Conservation (phyloP, 371 early-diverging fungal genomes). For the Conidiobolus coronatus region DNA sequence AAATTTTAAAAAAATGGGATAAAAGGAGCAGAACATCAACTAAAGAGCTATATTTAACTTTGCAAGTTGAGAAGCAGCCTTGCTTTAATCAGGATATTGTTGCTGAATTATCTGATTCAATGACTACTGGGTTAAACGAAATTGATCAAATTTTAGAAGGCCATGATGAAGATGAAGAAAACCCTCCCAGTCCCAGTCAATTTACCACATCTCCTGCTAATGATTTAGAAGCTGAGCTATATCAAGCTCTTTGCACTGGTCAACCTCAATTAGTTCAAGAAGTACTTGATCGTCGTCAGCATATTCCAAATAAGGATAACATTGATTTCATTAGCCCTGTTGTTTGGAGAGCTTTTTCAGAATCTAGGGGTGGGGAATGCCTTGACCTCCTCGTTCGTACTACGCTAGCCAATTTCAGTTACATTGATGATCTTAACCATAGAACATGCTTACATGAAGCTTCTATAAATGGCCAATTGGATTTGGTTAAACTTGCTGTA, state of each 20-base stretch:
- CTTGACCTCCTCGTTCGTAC: conserved; percentile 36
- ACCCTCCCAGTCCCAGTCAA: too few relatives aligned
- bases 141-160: too few relatives aligned
- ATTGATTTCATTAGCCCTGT: too few relatives aligned
- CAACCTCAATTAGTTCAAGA: too few relatives aligned
- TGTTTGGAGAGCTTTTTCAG: conserved; percentile 65
- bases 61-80: conserved; percentile 86
- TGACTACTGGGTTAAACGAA: too few relatives aligned
- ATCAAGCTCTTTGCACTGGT: conserved; percentile 21
- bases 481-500: conserved; percentile 28
- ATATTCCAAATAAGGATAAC: too few relatives aligned
- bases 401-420: conserved; percentile 36
- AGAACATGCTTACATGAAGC: conserved; percentile 75
- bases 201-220: too few relatives aligned
- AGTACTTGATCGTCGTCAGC: too few relatives aligned
- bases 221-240: conserved; percentile 35
- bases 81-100: conserved; percentile 82
- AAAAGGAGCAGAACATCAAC: conserved; percentile 83
- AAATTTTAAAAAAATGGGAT: conserved; percentile 96
- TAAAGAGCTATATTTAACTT: conserved; percentile 81
- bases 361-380: conserved; percentile 22
- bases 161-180: too few relatives aligned
- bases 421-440: conserved; percentile 78
- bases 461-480: conserved; percentile 48
- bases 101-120: conserved; percentile 74